Evolutionary conservation across 1,284 basidiomycete species (phyloP).

Genomic region (Trametes hirsuta): DNA sequence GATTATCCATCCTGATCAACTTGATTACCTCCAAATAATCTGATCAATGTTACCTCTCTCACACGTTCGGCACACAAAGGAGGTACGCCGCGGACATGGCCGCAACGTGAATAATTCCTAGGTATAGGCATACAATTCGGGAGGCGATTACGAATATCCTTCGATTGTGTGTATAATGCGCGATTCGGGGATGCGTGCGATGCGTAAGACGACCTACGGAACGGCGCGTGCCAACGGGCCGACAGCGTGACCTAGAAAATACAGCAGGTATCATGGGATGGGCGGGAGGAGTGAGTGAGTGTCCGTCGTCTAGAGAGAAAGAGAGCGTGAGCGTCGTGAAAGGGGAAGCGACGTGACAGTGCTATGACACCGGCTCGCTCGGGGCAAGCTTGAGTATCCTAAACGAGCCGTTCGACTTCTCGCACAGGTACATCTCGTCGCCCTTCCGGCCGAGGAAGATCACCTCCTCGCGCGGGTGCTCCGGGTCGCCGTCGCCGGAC

Average conservation of each 20-base stretch:
- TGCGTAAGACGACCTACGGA: slow-evolving; percentile 9
- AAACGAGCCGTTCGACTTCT: slow-evolving; percentile 72
- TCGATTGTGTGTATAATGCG: slow-evolving; percentile 1
- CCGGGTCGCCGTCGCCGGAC: slow-evolving; percentile 55
- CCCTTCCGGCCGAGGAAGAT: slow-evolving; percentile 74
- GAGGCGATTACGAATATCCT: slow-evolving; percentile 20
- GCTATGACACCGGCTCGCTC: slow-evolving; percentile 16
- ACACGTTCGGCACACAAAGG: neutral
- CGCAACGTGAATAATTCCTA: neutral
- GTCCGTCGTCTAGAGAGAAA: slow-evolving; percentile 15
- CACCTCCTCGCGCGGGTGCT: slow-evolving; percentile 65
- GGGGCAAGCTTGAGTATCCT: slow-evolving; percentile 64
- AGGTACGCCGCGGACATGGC: neutral
- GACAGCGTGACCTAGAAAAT: slow-evolving; percentile 27
- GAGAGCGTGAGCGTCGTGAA: slow-evolving; percentile 8
- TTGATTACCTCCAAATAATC: neutral
- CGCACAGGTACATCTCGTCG: slow-evolving; percentile 79
- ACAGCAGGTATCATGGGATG: slow-evolving; percentile 31
- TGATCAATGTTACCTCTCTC: neutral
- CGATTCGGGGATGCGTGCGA: slow-evolving; percentile 18
- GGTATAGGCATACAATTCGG: slow-evolving; percentile 16
- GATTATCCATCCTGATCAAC: no score
- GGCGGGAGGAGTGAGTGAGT: neutral
- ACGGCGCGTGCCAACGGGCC: slow-evolving; percentile 9
- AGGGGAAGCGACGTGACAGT: neutral